Evolutionary conservation across 2,329 filamentous ascomycete species (phyloP), one percentile per base, ranked within the genome.

Genomic region (Colletotrichum liriopes): DNA sequence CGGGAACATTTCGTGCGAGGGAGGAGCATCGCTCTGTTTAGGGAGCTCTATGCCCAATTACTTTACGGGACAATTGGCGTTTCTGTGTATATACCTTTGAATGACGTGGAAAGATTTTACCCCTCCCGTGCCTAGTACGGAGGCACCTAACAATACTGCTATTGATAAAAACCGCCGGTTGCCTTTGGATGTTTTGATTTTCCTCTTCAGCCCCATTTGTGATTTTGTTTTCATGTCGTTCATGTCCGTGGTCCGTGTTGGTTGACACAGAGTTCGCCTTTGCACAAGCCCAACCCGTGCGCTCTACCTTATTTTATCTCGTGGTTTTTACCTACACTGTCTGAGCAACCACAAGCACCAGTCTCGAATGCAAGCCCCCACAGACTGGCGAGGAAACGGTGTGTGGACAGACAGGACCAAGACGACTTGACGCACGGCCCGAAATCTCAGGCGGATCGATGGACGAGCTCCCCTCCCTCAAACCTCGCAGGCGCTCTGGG

Each of bases 61-160:
- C 51, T 49, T 55, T 55, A 29, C 7, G 47, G 66, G 51, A 51
- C 60, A 72, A 59, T 59, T 55, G 65, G 70, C 66, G 60, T 72
- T 72, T 72, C 65, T 70, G 65, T 70, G 66, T 72, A 72, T 65
- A 70, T 72, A 70, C 59, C 55, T 72, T 72, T 70, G 60, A 70
- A 72, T 65, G 60, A 72, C 60, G 70, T 62, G 65, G 26, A 37
- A 66, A 66, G 70, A 72, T 60, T 70, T 72, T 43, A 59, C 64
- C 59, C 47, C 59, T 52, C 23, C 26, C 41, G 59, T 43, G 41
- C 55, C 39, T 65, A 26, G 8, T n/a, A 60, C 29, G 45, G 59
- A 61, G 45, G 59, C 65, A 49, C 54, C 29, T n/a, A 56, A 45
- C 47, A 64, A 29, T 37, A 64, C 23, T 51, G 47, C 60, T 60